Evolutionary conservation across 2,329 filamentous ascomycete species (phyloP), one percentile per base, ranked within the genome.

Genomic region (Epichloe gansuensis): DNA sequence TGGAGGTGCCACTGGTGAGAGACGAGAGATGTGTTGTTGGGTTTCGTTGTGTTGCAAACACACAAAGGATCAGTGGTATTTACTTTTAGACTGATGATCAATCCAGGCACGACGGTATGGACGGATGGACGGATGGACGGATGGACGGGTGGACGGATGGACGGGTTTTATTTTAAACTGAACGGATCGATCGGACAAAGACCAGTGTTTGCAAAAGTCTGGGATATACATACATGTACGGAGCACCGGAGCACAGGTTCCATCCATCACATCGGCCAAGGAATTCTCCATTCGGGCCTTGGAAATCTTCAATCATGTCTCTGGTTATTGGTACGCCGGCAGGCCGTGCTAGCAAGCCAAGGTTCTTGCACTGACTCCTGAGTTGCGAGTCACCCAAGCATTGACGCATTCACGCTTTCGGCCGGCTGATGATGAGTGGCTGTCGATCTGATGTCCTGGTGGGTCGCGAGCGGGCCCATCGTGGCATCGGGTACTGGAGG

Each of bases 271-370:
- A 39, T 31, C 31, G 34, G 48, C 17, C 13, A 43, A 44, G 48
- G 28, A 44, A 50, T 50, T 42, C 37, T 50, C 48, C 48, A 50
- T 50, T 51, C 48, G 48, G 48, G 48, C 41, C 41, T 44, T 51
- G 48, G 9, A 21, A 37, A 28, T 34, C 44, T 39, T 47, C 42
- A 7, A 35, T 35, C 48, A 31, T 28, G 43, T 52, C 45, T 25
- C 21, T 48, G 11, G 44, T 34, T 5, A 23, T 35, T 41, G 15
- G 7, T 7, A 12, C 13, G 39, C 39, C 39, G 7, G 39, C 7
- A 21, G 17, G 17, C 17, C 17, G 17, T 21, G 17, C 17, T 21
- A 21, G 17, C 17, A 21, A 21, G 17, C 17, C 17, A 21, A 21
- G 17, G 17, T 21, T 21, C 17, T 21, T 21, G 17, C 17, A 21